phyloP scores from a whole-genome alignment of 208 protist genomes.

The Crithidia thermophila region DNA sequence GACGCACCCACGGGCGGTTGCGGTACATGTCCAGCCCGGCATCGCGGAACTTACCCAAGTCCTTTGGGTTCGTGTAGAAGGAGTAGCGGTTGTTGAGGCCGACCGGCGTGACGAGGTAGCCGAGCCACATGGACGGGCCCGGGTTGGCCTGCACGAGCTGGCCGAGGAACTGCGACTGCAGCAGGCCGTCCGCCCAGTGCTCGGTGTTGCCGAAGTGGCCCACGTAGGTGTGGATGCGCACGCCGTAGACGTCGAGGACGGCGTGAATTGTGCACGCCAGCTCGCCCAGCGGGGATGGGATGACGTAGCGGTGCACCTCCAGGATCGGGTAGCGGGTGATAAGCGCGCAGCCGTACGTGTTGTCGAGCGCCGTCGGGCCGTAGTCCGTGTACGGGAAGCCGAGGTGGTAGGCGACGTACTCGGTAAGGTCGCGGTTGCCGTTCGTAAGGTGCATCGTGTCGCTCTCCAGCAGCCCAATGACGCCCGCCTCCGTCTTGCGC shows the following conservation, averaged over 20 bases:
- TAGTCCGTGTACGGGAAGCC: conserved; percentile 82
- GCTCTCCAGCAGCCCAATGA: conserved; percentile 77
- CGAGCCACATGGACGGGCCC: conserved; percentile 75
- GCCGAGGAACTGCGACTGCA: conserved; percentile 81
- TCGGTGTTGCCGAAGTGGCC: conserved; percentile 88
- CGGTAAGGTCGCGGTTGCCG: conserved; percentile 77
- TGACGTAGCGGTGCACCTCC: conserved; percentile 64
- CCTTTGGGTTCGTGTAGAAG: conserved; percentile 49
- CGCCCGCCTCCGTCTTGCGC: conserved; percentile 43
- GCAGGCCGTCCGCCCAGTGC: conserved; percentile 83
- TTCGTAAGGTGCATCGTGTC: conserved; percentile 76
- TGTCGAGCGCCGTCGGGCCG: conserved; percentile 74
- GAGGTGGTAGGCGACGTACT: conserved; percentile 77
- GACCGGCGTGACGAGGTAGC: conserved; percentile 80
- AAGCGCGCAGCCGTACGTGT: conserved; percentile 82
- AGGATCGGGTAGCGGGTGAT: conserved; percentile 79
- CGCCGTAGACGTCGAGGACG: conserved; percentile 66
- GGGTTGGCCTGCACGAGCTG: conserved; percentile 46
- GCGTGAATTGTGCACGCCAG: conserved; percentile 73
- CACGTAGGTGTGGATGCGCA: conserved; percentile 71
- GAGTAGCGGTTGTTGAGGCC: conserved; percentile 52
- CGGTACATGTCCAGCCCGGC: conserved; percentile 69
- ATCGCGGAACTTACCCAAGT: conserved; percentile 62
- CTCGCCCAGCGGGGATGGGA: conserved; percentile 78
- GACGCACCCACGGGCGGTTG: conserved; percentile 57